Base-by-base conservation (phyloP, 2,329 filamentous ascomycete genomes). In the Xylaria sp. region DNA sequence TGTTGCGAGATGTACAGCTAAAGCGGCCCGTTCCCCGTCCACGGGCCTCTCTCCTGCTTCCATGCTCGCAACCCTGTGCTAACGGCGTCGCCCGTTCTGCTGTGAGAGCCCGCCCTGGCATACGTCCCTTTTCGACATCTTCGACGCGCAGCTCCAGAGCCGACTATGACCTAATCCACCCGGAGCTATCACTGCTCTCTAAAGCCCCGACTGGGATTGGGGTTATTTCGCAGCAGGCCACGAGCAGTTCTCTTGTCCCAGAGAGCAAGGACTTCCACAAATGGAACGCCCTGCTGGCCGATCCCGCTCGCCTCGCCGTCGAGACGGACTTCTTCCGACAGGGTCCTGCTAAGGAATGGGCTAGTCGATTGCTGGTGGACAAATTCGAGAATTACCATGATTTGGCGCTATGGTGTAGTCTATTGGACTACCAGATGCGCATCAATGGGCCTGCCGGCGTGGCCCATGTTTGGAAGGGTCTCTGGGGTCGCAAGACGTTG, bases 401-500 rank as follows among this genome's bases (percentile, higher is more conserved):
- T 60, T 66, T 79, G 9, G 74, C 72, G 23, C 64, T 79, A 39
- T 79, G 77, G 77, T 69, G 64, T 43, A 74, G 72, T 48, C 73
- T 79, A 18, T 58, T 79, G 25, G 75, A 79, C 39, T 75, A 75
- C 23, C 75, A 78, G 59, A 73, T 72, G 69, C 75, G 77, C 50
- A 67, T 76, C 32, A 74, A 77, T 48, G 77, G 77, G 9, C 70
- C 76, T 25, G 43, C 48, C 2, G 77, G 77, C 2, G 74, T 76
- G 41, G 52, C 52, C 5, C 63, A 71, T n/a, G 66, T 79, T 32
- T 79, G 77, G 77, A 74, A 62, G 43, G 77, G 71, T 0, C 68
- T 79, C 53, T 79, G 77, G 77, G 76, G 77, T 7, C 75, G 77
- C 43, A 79, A 78, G 69, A 59, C 72, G 1, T 58, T 79, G 23